Percentiles rank a stretch among this genome's conserved stretches.
These are phyloP conservation scores for Schizosaccharomyces cryophilus DNA, from an alignment of 805 yeast genomes.

Conservation along the genomic window DNA sequence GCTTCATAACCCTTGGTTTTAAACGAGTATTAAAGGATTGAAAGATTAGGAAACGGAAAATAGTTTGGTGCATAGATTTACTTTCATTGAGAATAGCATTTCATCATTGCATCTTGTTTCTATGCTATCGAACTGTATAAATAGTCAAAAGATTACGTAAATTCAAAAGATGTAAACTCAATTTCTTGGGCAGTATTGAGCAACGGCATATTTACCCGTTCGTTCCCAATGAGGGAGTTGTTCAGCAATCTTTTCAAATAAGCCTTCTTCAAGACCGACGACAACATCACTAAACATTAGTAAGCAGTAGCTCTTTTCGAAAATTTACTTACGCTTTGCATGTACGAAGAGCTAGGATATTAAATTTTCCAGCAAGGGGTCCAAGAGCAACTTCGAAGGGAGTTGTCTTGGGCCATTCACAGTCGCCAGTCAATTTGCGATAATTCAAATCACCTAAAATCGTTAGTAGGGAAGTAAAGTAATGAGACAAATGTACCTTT, in stretches of 20 bases:
- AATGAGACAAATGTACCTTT: background rate
- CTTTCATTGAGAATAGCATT: no score
- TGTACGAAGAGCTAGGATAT: constrained; percentile 58
- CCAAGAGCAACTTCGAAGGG: constrained; percentile 50
- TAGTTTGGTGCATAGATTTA: no score
- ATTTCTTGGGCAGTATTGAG: background rate
- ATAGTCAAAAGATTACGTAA: background rate
- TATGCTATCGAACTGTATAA: no score
- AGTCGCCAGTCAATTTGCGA: constrained; percentile 78
- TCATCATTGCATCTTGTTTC: no score
- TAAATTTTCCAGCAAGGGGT: constrained; percentile 31
- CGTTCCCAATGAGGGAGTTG: background rate
- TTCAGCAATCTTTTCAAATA: background rate
- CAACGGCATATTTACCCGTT: background rate
- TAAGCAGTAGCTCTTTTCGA: no score
- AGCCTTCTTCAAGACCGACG: background rate
- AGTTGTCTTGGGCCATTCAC: constrained; percentile 65
- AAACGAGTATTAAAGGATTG: no score
- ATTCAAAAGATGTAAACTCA: background rate
- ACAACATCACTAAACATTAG: constrained; percentile 27
- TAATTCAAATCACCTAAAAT: constrained; percentile 93
- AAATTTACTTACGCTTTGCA: constrained; percentile 37
- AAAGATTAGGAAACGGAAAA: no score
- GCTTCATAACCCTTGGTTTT: no score
- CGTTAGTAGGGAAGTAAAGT: constrained; percentile 19